Percentiles rank a stretch among this genome's conserved stretches.
These are phyloP conservation scores for Fraxinus dipetala DNA, from an alignment of 305 asterid genomes.

Conservation along the genomic window DNA sequence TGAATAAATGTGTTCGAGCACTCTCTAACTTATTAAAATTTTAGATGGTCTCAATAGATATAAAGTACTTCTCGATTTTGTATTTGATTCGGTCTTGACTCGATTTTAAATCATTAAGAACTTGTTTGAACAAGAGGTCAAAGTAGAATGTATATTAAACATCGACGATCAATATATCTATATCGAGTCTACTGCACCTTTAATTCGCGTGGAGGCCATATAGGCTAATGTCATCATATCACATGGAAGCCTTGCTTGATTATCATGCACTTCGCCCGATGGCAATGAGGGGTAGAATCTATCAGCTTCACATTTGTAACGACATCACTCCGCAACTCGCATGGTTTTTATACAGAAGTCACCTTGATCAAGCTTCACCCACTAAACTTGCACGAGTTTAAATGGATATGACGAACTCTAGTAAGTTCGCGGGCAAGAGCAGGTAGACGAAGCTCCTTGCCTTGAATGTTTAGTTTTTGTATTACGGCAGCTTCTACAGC, in stretches of 20 bases:
- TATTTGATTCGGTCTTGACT: too few relatives aligned
- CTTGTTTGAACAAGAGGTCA: too few relatives aligned
- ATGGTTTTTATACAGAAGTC: background rate
- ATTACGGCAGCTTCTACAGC: background rate
- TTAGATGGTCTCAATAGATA: background rate
- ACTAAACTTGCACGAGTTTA: background rate
- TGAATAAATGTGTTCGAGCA: too few relatives aligned
- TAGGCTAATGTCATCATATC: too few relatives aligned
- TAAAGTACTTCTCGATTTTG: too few relatives aligned
- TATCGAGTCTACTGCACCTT: background rate
- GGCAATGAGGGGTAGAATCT: background rate
- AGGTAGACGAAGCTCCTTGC: background rate
- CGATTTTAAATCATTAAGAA: too few relatives aligned
- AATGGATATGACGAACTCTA: background rate
- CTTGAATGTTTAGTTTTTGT: background rate
- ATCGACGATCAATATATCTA: background rate
- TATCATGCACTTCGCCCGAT: background rate
- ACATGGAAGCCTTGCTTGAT: too few relatives aligned
- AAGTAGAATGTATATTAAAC: background rate
- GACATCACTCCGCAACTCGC: background rate
- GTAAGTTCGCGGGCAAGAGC: background rate
- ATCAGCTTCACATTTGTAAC: background rate
- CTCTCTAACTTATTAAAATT: too few relatives aligned
- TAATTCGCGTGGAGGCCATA: background rate
- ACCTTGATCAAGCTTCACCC: background rate